Evolutionary conservation across 495 filamentous ascomycete genomes (phyloP), one percentile per base, ranked within the genome.

Genomic region (Trichoderma virens): DNA sequence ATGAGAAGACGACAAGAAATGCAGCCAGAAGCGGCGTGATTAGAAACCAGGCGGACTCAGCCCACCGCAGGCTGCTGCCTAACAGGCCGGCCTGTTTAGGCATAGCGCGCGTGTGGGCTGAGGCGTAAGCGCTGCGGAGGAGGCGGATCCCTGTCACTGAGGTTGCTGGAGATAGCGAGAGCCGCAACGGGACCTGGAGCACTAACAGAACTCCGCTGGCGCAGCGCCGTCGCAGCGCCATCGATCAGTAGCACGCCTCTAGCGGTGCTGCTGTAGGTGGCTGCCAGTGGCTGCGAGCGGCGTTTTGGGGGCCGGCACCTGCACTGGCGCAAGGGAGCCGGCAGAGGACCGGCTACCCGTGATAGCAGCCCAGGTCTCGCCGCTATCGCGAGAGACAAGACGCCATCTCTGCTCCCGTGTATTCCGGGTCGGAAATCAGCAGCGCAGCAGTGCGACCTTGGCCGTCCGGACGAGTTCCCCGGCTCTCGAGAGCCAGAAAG

Each of bases 101-200:
- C 51, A 27, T 56, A 56, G 51, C 51, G 51, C 51, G 11, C 23
- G 23, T 27, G 51, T 56, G 51, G 51, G 51, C 51, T 56, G 51
- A 56, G 51, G 51, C 51, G 51, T 56, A 56, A 56, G 51, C 51
- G 51, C 51, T 56, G 51, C 51, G 51, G 51, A 56, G 51, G 51
- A 56, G 23, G 51, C 23, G 27, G 5, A 56, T 56, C 51, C 51
- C 51, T 56, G 51, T 18, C 16, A 7, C 2, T 20, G 51, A 27
- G 51, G 51, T 56, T 13, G 11, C 51, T 13, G 51, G 16, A 20
- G 51, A 23, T 56, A 56, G 25, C 9, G 51, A 56, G 51, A 56
- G 51, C 51, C 51, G 23, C 51, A 56, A 56, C 23, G 16, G 51
- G 28, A 56, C 51, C 25, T 27, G 51, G 8, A 30, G 51, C 51